Percentiles rank a stretch among this genome's conserved stretches.
phyloP scores from a whole-genome alignment of 495 filamentous ascomycete genomes.

The Penicillium odoratum region DNA sequence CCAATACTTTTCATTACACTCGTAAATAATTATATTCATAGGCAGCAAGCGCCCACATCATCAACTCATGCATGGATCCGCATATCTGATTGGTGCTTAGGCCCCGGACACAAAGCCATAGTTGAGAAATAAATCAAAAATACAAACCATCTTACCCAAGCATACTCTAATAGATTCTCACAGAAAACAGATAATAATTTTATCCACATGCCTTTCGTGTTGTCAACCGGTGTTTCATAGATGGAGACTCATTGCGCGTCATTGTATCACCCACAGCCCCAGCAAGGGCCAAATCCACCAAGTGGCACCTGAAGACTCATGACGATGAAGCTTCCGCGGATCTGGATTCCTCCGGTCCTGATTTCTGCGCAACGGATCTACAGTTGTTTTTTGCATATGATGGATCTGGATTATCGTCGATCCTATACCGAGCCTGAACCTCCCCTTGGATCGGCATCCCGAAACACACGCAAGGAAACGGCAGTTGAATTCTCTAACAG shows the following conservation, averaged over 20 bases:
- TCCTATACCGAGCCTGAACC: background rate
- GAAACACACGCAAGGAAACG: background rate
- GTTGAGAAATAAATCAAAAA: background rate
- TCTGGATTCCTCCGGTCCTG: conserved; percentile 9
- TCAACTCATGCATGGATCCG: conserved; percentile 4
- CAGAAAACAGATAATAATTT: background rate
- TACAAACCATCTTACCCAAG: background rate
- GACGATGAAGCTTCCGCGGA: conserved; percentile 18
- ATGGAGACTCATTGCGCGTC: conserved; percentile 17
- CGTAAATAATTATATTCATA: conserved; percentile 16
- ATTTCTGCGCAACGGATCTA: background rate
- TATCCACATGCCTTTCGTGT: conserved; percentile 12
- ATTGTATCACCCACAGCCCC: conserved; percentile 24
- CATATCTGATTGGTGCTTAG: background rate
- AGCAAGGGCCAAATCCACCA: conserved; percentile 6
- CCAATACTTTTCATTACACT: conserved; percentile 10
- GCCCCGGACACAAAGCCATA: background rate
- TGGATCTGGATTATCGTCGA: background rate
- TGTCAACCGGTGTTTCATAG: conserved; percentile 21
- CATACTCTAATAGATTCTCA: background rate
- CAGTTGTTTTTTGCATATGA: background rate
- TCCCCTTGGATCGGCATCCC: conserved; percentile 4
- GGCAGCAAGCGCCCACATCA: background rate
- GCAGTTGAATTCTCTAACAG: background rate
- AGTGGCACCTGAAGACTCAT: background rate